Evolutionary conservation across 2,329 filamentous ascomycete species (phyloP).

Genomic region (Phoma sp.): DNA sequence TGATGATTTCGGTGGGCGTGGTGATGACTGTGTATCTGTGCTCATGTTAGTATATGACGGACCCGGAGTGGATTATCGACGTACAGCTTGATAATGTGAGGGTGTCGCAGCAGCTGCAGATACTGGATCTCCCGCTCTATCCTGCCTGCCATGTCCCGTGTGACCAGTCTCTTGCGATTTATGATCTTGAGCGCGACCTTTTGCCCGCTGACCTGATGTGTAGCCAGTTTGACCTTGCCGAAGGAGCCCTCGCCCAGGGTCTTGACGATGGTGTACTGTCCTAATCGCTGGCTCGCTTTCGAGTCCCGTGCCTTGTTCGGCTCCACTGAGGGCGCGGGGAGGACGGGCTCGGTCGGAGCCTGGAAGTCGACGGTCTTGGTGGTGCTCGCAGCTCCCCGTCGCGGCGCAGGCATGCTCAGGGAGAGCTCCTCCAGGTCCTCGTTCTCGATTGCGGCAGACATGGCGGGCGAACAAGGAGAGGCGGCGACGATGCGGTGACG

Average conservation of each 20-base stretch:
- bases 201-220: conserved; percentile 89
- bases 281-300: conserved; percentile 82
- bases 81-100: conserved; percentile 98
- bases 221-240: conserved; percentile 96
- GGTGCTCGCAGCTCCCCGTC: conserved; percentile 54
- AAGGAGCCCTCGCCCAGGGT: conserved; percentile 97
- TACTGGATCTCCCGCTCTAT: conserved; percentile 99
- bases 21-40: conserved; percentile 93
- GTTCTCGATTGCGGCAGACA: conserved; percentile 69
- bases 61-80: conserved; percentile 36
- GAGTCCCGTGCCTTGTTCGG: conserved; percentile 56
- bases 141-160: conserved; percentile 94
- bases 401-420: conserved; percentile 74
- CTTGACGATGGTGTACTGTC: conserved; percentile 87
- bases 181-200: conserved; percentile 99
- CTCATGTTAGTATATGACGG: conserved; percentile 10
- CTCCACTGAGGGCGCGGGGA: conserved; percentile 30
- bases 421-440: conserved; percentile 73
- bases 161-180: conserved; percentile 92
- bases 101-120: conserved; percentile 90
- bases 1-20: conserved; percentile 92
- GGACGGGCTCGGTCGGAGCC: conserved; percentile 30
- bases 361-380: conserved; percentile 45
- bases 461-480: conserved; percentile 23
- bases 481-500: neutral